Evolutionary conservation across 2,329 filamentous ascomycete genomes (phyloP), one percentile per base, ranked within the genome.

Genomic region (Arthrobotrys sphaeroides): DNA sequence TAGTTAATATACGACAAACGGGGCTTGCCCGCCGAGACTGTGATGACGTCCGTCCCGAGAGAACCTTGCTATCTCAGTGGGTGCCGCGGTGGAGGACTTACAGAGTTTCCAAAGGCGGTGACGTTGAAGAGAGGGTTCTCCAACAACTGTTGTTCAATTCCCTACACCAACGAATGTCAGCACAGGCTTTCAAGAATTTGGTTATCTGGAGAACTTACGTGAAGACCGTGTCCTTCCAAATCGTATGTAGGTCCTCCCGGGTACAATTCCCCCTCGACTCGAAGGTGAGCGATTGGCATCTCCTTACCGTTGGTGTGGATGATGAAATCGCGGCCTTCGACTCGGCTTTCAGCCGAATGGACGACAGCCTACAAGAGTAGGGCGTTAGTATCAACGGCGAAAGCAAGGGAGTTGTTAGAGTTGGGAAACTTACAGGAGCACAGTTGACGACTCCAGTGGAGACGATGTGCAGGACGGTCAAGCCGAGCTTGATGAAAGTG

Each of bases 121-220:
- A 16, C 1, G 31, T 64, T 64, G 13, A 38, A 64, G 3, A 38
- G 13, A 3, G 20, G 28, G n/a, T 33, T 12, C 18, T 68, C 0
- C 2, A 49, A 12, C 0, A 47, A 26, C 16, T 26, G 16, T n/a
- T 47, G 2, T 7, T 55, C 28, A 55, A 55, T 38, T 1, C 2
- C 16, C 51, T 55, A 10, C 7, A 24, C 22, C 4, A 5, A 38
- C n/a, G n/a, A 5, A 5, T 36, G 18, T 55, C n/a, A 55, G 9
- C 1, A 24, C 5, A 5, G 12, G 18, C 2, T n/a, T n/a, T 1
- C 5, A 5, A 3, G 26, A 53, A 33, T 22, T 24, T n/a, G 18
- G 51, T n/a, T 18, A 22, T 16, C 1, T n/a, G n/a, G n/a, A n/a
- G n/a, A 40, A 65, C 72, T 75, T 75, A 69, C 72, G 9, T 69